These are phyloP conservation scores for Psilocybe mexicana DNA, from an alignment of 1,284 basidiomycete species.

Conservation along the genomic window DNA sequence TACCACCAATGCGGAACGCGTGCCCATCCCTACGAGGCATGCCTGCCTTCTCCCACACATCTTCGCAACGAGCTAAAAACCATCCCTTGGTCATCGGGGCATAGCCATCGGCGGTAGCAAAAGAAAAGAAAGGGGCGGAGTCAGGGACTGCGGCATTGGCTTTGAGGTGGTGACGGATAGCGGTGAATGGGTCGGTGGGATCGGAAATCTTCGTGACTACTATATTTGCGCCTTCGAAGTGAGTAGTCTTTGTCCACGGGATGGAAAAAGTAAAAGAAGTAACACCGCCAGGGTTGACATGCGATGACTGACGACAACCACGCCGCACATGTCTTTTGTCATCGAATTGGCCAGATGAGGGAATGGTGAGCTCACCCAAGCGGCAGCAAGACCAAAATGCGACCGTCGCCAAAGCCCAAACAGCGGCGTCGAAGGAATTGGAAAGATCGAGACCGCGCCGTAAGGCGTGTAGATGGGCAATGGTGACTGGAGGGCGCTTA, in stretches of 20 bases:
- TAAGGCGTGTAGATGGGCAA: constrained; percentile 32
- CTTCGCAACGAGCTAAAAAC: constrained; percentile 23
- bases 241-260: constrained; percentile 31
- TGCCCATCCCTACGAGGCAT: constrained; percentile 30
- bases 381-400: constrained; percentile 18
- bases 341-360: constrained; percentile 13
- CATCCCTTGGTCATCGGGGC: constrained; percentile 6
- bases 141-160: constrained; percentile 13
- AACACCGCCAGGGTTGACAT: neutral
- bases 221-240: constrained; percentile 17
- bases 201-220: constrained; percentile 12
- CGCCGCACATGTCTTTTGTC: constrained; percentile 15
- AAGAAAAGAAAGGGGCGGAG: constrained; percentile 23
- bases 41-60: constrained; percentile 24
- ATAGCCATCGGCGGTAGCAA: constrained; percentile 5
- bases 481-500: constrained; percentile 31
- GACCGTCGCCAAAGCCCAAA: constrained; percentile 18
- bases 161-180: constrained; percentile 24
- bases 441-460: constrained; percentile 24
- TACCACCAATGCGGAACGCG: constrained; percentile 37
- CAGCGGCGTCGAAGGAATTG: constrained; percentile 17
- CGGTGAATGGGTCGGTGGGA: constrained; percentile 23
- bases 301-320: constrained; percentile 3
- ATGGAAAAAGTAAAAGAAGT: constrained; percentile 12
- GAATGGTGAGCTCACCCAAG: constrained; percentile 25